Percentiles rank a stretch among this genome's conserved stretches.
These are phyloP conservation scores for Aspergillus hortae DNA, from an alignment of 2,329 filamentous ascomycete species.

Conservation along the genomic window DNA sequence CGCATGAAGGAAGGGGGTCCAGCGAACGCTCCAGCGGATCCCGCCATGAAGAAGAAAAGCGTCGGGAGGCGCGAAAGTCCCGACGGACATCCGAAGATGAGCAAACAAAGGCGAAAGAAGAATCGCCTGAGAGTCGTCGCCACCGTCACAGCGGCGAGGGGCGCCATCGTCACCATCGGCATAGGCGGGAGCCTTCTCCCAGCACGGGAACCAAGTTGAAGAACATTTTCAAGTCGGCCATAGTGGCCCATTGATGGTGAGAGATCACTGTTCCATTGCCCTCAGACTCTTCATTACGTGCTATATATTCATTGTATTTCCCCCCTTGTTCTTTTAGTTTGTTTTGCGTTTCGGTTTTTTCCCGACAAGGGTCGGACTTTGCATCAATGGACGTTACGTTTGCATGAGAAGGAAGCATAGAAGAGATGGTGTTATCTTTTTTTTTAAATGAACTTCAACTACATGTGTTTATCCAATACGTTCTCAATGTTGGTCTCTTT, in stretches of 20 bases:
- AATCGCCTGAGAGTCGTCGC: slow-evolving; percentile 18
- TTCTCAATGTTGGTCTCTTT: background rate
- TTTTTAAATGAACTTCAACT: background rate
- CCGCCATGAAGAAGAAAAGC: slow-evolving; percentile 26
- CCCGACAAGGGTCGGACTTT: background rate
- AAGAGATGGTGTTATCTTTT: background rate
- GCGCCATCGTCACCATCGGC: slow-evolving; percentile 26
- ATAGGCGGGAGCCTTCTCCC: slow-evolving; percentile 25
- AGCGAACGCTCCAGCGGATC: slow-evolving; percentile 23
- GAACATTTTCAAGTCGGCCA: slow-evolving; percentile 26
- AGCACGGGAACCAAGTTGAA: slow-evolving; percentile 28
- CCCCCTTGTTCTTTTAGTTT: slow-evolving; percentile 6
- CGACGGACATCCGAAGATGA: slow-evolving; percentile 20
- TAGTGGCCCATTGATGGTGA: slow-evolving; percentile 24
- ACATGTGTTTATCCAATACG: background rate
- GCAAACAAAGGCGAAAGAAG: slow-evolving; percentile 15
- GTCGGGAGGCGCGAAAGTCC: slow-evolving; percentile 21
- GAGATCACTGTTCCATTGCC: too few relatives aligned
- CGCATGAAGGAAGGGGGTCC: slow-evolving; percentile 22
- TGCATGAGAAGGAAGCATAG: background rate
- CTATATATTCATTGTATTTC: background rate
- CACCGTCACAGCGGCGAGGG: slow-evolving; percentile 19
- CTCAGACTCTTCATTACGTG: background rate
- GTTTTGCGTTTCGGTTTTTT: slow-evolving; percentile 6
- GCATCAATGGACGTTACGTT: background rate